Conservation (phyloP, 2,329 filamentous ascomycete species). For the Ophiognomonia clavigignenti-juglandacearum region DNA sequence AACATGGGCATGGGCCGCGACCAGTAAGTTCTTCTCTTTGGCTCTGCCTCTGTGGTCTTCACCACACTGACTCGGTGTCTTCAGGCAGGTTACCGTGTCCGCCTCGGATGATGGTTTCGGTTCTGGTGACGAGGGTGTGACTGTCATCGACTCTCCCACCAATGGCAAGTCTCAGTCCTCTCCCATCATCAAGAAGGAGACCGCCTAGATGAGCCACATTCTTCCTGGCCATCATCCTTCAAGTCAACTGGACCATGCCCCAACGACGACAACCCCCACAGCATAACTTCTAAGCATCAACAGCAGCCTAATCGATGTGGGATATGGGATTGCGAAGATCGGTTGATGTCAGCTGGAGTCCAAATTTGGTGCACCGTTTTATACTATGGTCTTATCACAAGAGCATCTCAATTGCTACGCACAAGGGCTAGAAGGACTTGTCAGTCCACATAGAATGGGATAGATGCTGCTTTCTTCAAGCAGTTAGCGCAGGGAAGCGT, state of each 20-base stretch:
- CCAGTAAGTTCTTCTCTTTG: conserved; percentile 15
- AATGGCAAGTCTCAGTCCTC: conserved; percentile 44
- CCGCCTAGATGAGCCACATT: conserved; percentile 26
- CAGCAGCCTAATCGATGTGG: conserved; percentile 16
- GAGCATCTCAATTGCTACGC: conserved; percentile 15
- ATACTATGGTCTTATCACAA: conserved; percentile 15
- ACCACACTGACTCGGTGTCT: conserved; percentile 16
- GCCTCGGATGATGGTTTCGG: conserved; percentile 40
- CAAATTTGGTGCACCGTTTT: conserved; percentile 16
- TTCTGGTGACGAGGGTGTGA: conserved; percentile 47
- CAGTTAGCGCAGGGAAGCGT: conserved; percentile 15
- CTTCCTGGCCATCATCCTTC: conserved; percentile 21
- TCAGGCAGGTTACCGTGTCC: conserved; percentile 35
- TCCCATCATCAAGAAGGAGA: conserved; percentile 42
- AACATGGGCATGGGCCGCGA: conserved; percentile 12
- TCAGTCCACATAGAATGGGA: conserved; percentile 13
- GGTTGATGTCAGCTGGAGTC: conserved; percentile 17
- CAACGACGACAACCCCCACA: conserved; percentile 14
- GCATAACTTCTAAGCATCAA: conserved; percentile 16
- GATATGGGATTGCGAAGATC: conserved; percentile 14
- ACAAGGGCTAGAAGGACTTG: conserved; percentile 13
- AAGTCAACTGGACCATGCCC: conserved; percentile 9
- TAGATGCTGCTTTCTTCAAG: conserved; percentile 15
- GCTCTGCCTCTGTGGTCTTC: conserved; percentile 22
- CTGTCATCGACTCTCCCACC: conserved; percentile 46